A percentile compares a stretch with the other conserved stretches of the same genome.
Evolutionary conservation across 108 stramenopile species (phyloP).

Genomic region (Cyclotella atomus): DNA sequence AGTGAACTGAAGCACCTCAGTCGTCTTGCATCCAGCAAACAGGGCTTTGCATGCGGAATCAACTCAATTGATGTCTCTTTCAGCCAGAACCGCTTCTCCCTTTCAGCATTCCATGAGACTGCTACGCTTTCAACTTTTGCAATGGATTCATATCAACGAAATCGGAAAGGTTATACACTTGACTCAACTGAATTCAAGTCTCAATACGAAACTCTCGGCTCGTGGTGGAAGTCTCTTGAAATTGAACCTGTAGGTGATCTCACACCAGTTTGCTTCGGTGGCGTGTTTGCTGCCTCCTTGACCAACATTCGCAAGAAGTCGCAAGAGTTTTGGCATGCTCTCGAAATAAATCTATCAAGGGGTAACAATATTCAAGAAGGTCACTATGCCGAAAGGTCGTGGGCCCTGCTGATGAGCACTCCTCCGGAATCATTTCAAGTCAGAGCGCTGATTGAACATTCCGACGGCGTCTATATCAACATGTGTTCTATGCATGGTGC

Average conservation of each 20-base stretch:
- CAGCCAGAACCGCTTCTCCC: slow-evolving; percentile 1
- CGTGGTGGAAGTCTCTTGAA: slow-evolving; percentile 31
- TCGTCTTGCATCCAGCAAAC: slow-evolving; percentile 8
- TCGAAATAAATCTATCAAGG: slow-evolving; percentile 30
- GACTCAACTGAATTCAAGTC: slow-evolving; percentile 41
- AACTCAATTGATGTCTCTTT: background rate
- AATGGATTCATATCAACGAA: slow-evolving; percentile 13
- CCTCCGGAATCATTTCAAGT: slow-evolving; percentile 25
- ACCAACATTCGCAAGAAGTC: slow-evolving; percentile 2
- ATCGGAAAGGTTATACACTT: slow-evolving; percentile 2
- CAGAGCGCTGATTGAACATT: slow-evolving; percentile 7
- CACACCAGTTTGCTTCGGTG: slow-evolving; percentile 48
- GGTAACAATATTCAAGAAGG: slow-evolving; percentile 59
- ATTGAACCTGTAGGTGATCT: slow-evolving; percentile 7
- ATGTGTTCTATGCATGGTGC: slow-evolving; percentile 21
- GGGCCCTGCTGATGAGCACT: slow-evolving; percentile 42
- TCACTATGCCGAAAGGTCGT: slow-evolving; percentile 53
- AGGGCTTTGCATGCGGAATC: slow-evolving; percentile 34
- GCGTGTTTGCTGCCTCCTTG: slow-evolving; percentile 23
- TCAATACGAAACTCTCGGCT: slow-evolving; percentile 27
- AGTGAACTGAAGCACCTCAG: slow-evolving; percentile 11
- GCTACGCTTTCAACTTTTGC: slow-evolving; percentile 5
- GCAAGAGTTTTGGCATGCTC: slow-evolving; percentile 13
- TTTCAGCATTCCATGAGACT: slow-evolving; percentile 34
- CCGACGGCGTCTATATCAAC: slow-evolving; percentile 19